phyloP scores from a whole-genome alignment of 305 asterid genomes.

The Nicotiana rustica region DNA sequence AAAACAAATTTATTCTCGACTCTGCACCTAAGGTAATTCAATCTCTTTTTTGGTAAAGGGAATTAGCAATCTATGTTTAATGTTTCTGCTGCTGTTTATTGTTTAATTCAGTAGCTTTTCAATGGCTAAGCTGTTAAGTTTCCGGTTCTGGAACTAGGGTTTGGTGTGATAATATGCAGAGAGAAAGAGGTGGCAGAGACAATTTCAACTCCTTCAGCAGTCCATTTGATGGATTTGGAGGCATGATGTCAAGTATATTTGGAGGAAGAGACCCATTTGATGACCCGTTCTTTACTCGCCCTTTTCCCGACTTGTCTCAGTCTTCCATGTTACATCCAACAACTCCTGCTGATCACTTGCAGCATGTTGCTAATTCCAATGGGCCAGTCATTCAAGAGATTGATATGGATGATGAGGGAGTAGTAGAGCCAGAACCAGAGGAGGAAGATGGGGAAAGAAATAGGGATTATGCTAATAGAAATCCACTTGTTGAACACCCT shows the following conservation, averaged over 20 bases:
- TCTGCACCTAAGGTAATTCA: too few relatives aligned
- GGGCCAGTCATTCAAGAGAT: constrained; percentile 72
- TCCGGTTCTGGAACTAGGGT: not conserved
- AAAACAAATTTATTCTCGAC: too few relatives aligned
- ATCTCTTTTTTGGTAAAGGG: not conserved
- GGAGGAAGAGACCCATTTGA: constrained; percentile 72
- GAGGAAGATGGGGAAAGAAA: constrained; percentile 34
- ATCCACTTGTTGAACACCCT: constrained; percentile 81
- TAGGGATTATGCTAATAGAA: constrained; percentile 41
- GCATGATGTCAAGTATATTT: constrained; percentile 59
- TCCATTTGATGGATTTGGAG: constrained; percentile 44
- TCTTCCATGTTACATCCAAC: constrained; percentile 42
- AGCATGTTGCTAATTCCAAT: constrained; percentile 40
- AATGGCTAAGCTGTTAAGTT: not conserved
- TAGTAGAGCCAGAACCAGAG: constrained; percentile 37
- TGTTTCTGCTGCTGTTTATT: too few relatives aligned
- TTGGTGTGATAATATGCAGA: constrained; percentile 48
- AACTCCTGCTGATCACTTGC: constrained; percentile 35
- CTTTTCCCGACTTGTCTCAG: constrained; percentile 50
- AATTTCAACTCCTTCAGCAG: constrained; percentile 27
- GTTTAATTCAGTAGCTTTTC: not conserved
- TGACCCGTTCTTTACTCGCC: constrained; percentile 74
- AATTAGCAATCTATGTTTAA: not conserved
- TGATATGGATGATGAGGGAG: constrained; percentile 58
- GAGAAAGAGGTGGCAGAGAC: constrained; percentile 44